These are phyloP conservation scores for Fusarium transvaalense DNA, from an alignment of 2,329 filamentous ascomycete genomes.

Conservation along the genomic window DNA sequence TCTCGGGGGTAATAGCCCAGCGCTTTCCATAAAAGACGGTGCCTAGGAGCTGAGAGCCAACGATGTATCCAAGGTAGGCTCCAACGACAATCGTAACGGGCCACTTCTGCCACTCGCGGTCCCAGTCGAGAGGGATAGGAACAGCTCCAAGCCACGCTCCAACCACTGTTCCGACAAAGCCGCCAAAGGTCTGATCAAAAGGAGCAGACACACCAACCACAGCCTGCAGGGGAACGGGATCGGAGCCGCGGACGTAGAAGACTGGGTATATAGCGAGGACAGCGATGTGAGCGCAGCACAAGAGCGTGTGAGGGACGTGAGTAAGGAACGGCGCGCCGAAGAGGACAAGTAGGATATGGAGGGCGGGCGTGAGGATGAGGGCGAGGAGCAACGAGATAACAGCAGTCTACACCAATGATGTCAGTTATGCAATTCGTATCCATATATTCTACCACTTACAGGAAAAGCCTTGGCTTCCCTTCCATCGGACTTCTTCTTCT, in stretches of 20 bases:
- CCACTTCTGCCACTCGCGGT: constrained; percentile 99
- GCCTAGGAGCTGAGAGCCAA: constrained; percentile 75
- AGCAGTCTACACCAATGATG: constrained; percentile 54
- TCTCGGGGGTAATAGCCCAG: constrained; percentile 48
- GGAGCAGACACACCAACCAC: constrained; percentile 76
- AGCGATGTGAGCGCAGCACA: constrained; percentile 85
- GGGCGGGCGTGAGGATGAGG: constrained; percentile 73
- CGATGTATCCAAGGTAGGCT: constrained; percentile 80
- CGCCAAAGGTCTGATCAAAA: constrained; percentile 87
- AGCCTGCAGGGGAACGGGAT: constrained; percentile 76
- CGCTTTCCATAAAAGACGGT: constrained; percentile 62
- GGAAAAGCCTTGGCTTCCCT: constrained; percentile 60
- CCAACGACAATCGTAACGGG: constrained; percentile 91
- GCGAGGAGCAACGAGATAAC: constrained; percentile 69
- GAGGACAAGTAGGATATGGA: constrained; percentile 78
- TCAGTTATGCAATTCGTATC: constrained; percentile 15
- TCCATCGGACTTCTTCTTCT: constrained; percentile 65
- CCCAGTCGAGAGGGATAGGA: constrained; percentile 97
- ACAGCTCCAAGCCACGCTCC: constrained; percentile 95
- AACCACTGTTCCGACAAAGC: constrained; percentile 78
- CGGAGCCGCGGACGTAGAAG: constrained; percentile 87
- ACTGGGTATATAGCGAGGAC: constrained; percentile 83
- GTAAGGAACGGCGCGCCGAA: constrained; percentile 93
- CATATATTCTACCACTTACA: constrained; percentile 53
- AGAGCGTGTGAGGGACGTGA: constrained; percentile 80